A percentile compares a stretch with the other conserved stretches of the same genome.
Conservation (phyloP, 768 basidiomycete species). For the Kondoa malvinella region DNA sequence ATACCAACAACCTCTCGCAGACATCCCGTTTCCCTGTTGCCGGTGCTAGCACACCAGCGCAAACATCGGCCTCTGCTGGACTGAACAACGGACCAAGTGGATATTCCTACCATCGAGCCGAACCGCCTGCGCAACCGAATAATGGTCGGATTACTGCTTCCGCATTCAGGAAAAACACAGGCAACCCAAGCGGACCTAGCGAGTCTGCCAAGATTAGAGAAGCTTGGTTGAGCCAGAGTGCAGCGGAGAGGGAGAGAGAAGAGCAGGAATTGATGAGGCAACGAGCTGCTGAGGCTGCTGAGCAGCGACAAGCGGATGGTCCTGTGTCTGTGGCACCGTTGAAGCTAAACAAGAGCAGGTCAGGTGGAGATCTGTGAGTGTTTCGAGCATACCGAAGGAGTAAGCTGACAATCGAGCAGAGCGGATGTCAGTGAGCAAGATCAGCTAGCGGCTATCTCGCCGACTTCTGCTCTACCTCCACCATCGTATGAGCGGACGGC, state of each 20-base stretch:
- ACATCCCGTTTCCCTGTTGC: background rate
- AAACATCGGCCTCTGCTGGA: background rate
- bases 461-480: background rate
- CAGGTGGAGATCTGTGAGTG: background rate
- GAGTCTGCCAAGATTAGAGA: background rate
- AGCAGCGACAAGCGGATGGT: background rate
- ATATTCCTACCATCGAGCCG: background rate
- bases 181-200: background rate
- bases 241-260: conserved; percentile 1
- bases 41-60: background rate
- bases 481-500: background rate
- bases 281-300: background rate
- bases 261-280: conserved; percentile 1
- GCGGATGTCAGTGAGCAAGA: background rate
- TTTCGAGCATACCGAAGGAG: background rate
- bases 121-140: background rate
- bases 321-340: background rate
- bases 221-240: background rate
- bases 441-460: background rate
- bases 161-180: background rate
- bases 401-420: background rate
- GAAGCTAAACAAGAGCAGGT: background rate
- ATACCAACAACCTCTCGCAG: conserved; percentile 8
- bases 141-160: background rate
- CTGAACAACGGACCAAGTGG: background rate